These are phyloP conservation scores for Calonectria henricotiae DNA, from an alignment of 2,329 filamentous ascomycete species.

Conservation along the genomic window DNA sequence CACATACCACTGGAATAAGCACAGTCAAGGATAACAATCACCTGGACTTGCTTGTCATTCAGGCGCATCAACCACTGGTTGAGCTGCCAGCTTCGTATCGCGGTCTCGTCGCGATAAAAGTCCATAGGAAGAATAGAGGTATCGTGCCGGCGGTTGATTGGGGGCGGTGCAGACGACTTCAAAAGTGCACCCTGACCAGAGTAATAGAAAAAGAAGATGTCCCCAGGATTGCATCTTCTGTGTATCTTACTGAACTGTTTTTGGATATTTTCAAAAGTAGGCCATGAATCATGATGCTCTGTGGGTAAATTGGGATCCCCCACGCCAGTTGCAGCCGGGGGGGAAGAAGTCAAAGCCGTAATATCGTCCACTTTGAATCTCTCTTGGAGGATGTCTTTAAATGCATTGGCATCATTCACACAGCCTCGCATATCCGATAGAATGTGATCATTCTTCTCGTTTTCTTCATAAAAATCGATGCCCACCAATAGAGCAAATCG, in stretches of 20 bases:
- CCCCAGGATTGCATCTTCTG: constrained; percentile 1
- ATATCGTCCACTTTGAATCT: constrained; percentile 9
- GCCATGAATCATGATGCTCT: constrained; percentile 7
- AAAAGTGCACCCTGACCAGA: constrained; percentile 32
- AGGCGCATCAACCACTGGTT: constrained; percentile 29
- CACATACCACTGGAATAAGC: constrained; percentile 31
- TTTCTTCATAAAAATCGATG: constrained; percentile 10
- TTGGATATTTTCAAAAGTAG: constrained; percentile 28
- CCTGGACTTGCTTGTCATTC: constrained; percentile 28
- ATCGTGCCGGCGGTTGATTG: constrained; percentile 17
- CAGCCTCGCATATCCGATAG: constrained; percentile 14
- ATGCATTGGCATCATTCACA: constrained; percentile 24
- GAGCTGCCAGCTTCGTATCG: constrained; percentile 33
- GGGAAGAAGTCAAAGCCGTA: constrained; percentile 17
- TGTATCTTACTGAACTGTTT: constrained; percentile 7
- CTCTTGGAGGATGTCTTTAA: constrained; percentile 2
- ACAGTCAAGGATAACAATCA: constrained; percentile 35
- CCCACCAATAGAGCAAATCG: constrained; percentile 20
- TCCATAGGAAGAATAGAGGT: constrained; percentile 31
- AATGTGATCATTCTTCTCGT: neutral
- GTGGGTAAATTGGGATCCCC: neutral
- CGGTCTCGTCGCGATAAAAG: constrained; percentile 20
- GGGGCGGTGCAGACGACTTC: neutral
- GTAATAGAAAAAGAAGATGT: constrained; percentile 38
- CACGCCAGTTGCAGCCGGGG: neutral